Evolutionary conservation across 176 grass and related monocot species (phyloP), one percentile per base, ranked within the genome.

Genomic region (Aegilops longissima): DNA sequence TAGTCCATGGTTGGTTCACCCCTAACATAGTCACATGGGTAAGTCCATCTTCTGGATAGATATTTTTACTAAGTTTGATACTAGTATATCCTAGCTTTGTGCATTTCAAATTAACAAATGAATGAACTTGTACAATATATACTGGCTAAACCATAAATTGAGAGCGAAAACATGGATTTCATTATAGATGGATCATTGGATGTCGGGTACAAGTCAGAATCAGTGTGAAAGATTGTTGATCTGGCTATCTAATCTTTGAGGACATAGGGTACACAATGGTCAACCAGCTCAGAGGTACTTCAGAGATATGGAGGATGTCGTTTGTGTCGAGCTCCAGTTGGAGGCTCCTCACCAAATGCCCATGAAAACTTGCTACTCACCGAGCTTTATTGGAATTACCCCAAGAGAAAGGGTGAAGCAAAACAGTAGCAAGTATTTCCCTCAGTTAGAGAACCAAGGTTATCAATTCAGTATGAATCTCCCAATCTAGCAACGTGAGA

Each of bases 21-120:
- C 42, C 93, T 39, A 98, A 93, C 84, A 95, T 98, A 73, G 95
- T 98, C 10, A 91, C 40, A 42, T 42, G 93, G 93, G 93, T 98
- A 78, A 95, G 82, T 84, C 14, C 0, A 14, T 14, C 13, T 49
- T 49, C 1, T 49, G 39, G 4, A 49, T 49, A 12, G 47, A 49
- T 49, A 3, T 5, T 14, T 49, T 49, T 68, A 20, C 8, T 8
- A 8, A 35, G 45, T 80, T 14, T 58, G 1, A 20, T 58, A 49
- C 47, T 49, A 13, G 18, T 5, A 1, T 10, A 58, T 20, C 14
- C 16, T 58, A 3, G 1, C 44, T 81, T 16, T 45, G 3, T 66
- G 13, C 35, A 18, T 64, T 77, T 59, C 12, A 5, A 64, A 25
- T 13, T 31, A 42, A 49, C 4, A 49, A 12, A 58, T 13, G 6